phyloP scores from a whole-genome alignment of 768 basidiomycete species.

The Termitomyces sp. region DNA sequence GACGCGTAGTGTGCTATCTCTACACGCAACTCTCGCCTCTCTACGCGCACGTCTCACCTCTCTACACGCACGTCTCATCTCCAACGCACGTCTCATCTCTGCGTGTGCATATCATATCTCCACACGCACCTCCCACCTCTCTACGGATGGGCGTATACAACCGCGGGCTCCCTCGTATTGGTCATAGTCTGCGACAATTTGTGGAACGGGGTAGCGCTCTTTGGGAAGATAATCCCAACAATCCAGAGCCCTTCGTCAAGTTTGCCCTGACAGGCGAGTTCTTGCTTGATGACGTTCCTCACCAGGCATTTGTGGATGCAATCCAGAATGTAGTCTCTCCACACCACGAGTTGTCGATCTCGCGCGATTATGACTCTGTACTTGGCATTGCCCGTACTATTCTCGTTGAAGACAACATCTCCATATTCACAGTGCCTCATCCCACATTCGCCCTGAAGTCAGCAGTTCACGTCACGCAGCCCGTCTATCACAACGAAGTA shows the following conservation, averaged over 20 bases:
- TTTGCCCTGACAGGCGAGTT: neutral
- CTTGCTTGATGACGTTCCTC: neutral
- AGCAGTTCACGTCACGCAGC: conserved; percentile 1
- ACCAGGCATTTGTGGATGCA: neutral
- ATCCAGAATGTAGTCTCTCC: neutral
- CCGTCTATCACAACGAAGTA: neutral
- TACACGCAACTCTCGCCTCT: too few relatives aligned
- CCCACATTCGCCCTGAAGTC: neutral
- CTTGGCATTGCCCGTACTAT: conserved; percentile 10
- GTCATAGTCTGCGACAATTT: neutral
- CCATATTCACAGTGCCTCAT: conserved; percentile 2
- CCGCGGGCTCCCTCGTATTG: neutral
- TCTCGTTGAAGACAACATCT: conserved; percentile 1
- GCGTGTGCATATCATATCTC: too few relatives aligned
- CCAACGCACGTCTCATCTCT: too few relatives aligned
- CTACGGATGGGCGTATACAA: too few relatives aligned
- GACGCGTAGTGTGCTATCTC: too few relatives aligned
- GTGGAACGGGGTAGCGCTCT: neutral
- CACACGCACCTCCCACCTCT: too few relatives aligned
- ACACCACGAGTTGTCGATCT: neutral
- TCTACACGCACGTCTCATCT: too few relatives aligned
- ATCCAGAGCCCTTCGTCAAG: neutral
- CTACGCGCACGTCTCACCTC: too few relatives aligned
- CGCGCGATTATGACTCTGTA: conserved; percentile 17
- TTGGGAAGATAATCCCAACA: neutral